These are phyloP conservation scores for Candida succiphila DNA, from an alignment of 805 yeast genomes.

Conservation along the genomic window DNA sequence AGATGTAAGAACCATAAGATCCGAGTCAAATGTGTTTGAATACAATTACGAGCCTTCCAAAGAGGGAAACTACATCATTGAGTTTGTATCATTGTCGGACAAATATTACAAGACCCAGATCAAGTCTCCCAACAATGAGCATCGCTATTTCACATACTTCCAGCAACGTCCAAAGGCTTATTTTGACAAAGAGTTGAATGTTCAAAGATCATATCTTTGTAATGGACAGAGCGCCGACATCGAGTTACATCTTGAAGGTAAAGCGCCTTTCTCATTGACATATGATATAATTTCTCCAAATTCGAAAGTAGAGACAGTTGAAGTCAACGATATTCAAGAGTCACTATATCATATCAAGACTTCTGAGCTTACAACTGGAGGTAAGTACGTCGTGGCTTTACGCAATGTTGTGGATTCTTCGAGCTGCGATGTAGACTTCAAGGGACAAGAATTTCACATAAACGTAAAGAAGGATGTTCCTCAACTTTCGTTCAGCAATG, in stretches of 20 bases:
- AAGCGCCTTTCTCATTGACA: constrained; percentile 62
- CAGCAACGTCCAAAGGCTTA: constrained; percentile 56
- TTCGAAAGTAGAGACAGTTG: constrained; percentile 30
- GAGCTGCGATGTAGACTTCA: constrained; percentile 66
- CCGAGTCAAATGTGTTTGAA: constrained; percentile 22
- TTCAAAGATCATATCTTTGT: constrained; percentile 16
- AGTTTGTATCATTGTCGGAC: constrained; percentile 57
- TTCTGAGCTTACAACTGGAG: constrained; percentile 53
- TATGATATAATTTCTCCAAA: constrained; percentile 60
- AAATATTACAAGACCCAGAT: constrained; percentile 36
- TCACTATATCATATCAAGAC: constrained; percentile 35
- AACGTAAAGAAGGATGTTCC: constrained; percentile 67
- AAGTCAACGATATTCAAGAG: constrained; percentile 28
- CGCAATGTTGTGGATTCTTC: constrained; percentile 64
- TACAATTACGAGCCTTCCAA: constrained; percentile 65
- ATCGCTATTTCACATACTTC: constrained; percentile 59
- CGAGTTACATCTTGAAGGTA: constrained; percentile 63
- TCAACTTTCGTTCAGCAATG: constrained; percentile 22
- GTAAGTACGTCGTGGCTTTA: constrained; percentile 57
- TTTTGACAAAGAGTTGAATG: constrained; percentile 15
- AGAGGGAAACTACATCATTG: constrained; percentile 76
- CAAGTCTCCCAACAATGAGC: constrained; percentile 25
- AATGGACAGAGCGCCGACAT: constrained; percentile 27
- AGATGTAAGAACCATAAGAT: constrained; percentile 19
- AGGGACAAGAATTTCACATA: constrained; percentile 54